These are phyloP conservation scores for Pleurotus eryngii DNA, from an alignment of 768 basidiomycete species.

Conservation along the genomic window DNA sequence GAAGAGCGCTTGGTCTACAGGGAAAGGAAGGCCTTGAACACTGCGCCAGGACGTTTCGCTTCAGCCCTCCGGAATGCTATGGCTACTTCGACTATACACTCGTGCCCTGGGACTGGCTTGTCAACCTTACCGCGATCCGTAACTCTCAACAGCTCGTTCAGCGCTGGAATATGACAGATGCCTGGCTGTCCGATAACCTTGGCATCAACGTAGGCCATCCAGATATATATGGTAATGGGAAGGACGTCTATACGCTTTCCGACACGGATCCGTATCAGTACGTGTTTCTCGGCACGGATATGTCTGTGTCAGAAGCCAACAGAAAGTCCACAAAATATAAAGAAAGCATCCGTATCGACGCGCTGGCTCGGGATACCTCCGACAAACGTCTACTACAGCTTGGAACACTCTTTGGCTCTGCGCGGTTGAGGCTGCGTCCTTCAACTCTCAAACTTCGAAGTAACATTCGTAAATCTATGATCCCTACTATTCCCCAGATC, in stretches of 20 bases:
- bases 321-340: conserved; percentile 30
- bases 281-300: conserved; percentile 50
- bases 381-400: conserved; percentile 58
- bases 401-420: conserved; percentile 76
- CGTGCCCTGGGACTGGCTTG: conserved; percentile 69
- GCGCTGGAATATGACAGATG: conserved; percentile 46
- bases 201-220: conserved; percentile 17
- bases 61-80: conserved; percentile 54
- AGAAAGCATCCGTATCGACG: conserved; percentile 38
- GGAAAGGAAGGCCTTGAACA: conserved; percentile 51
- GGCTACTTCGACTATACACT: conserved; percentile 59
- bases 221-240: conserved; percentile 5
- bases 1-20: conserved; percentile 41
- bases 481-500: conserved; percentile 48
- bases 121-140: conserved; percentile 45
- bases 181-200: conserved; percentile 44
- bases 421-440: conserved; percentile 51
- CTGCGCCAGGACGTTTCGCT: conserved; percentile 37
- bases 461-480: conserved; percentile 53
- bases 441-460: conserved; percentile 36
- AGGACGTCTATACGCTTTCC: conserved; percentile 44
- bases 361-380: conserved; percentile 29
- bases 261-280: conserved; percentile 62
- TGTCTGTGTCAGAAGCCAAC: not conserved
- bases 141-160: conserved; percentile 40